Conservation (phyloP, 305 asterid species). For the Ajuga reptans region DNA sequence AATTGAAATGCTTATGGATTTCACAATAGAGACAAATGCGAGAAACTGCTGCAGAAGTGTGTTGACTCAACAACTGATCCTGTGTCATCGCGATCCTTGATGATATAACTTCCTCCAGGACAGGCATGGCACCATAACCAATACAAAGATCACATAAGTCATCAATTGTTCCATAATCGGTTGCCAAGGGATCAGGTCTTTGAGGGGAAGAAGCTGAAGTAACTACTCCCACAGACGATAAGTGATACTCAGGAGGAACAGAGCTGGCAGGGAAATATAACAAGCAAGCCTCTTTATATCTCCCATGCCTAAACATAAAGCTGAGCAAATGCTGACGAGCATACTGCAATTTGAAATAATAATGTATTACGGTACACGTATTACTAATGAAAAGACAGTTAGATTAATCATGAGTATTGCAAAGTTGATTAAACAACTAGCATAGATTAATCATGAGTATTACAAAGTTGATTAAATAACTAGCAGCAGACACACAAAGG, state of each 20-base stretch:
- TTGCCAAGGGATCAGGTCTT: constrained; percentile 70
- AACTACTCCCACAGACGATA: constrained; percentile 50
- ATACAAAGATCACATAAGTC: constrained; percentile 81
- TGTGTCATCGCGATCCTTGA: constrained; percentile 46
- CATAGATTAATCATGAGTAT: constrained; percentile 9
- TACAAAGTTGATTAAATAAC: constrained; percentile 18
- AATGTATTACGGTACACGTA: constrained; percentile 6
- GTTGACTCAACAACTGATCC: constrained; percentile 60
- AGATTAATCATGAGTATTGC: constrained; percentile 6
- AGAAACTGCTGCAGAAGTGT: constrained; percentile 78
- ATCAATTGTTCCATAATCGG: constrained; percentile 87
- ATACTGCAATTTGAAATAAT: constrained; percentile 51
- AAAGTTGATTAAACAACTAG: constrained; percentile 20
- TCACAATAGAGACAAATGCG: constrained; percentile 89
- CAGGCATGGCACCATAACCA: constrained; percentile 83
- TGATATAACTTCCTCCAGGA: constrained; percentile 77
- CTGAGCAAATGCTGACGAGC: constrained; percentile 84
- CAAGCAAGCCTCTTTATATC: constrained; percentile 77
- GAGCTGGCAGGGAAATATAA: constrained; percentile 73
- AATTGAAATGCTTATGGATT: constrained; percentile 88
- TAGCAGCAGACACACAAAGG: not conserved
- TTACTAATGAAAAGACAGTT: constrained; percentile 15
- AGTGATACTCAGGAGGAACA: constrained; percentile 62
- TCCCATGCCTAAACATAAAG: constrained; percentile 94
- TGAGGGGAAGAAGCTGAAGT: constrained; percentile 85